Evolutionary conservation across 345 rosid species (phyloP).

Genomic region (Populus alba): DNA sequence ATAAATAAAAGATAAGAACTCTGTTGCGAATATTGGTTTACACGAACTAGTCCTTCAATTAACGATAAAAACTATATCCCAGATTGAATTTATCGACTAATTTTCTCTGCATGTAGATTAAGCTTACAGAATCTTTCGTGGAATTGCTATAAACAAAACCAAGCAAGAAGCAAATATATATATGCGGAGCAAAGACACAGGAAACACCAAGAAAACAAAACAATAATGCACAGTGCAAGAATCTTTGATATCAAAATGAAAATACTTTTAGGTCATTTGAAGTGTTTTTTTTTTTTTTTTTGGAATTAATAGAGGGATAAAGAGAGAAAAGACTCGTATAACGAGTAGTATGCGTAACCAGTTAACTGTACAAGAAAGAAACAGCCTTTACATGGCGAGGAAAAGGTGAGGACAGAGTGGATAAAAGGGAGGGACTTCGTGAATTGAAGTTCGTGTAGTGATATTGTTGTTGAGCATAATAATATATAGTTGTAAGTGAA

Average conservation of each 20-base stretch:
- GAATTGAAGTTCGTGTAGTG: slow-evolving; percentile 15
- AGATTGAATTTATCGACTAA: slow-evolving; percentile 27
- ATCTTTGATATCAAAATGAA: background rate
- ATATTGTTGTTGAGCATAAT: background rate
- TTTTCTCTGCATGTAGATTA: background rate
- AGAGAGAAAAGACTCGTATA: background rate
- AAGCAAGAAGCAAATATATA: background rate
- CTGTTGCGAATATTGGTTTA: background rate
- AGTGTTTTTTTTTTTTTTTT: background rate
- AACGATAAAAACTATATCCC: slow-evolving; percentile 21
- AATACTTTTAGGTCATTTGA: too few relatives aligned
- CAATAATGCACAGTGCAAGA: background rate
- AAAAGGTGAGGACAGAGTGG: background rate
- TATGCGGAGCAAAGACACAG: background rate
- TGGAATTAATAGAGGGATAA: background rate
- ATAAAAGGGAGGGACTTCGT: background rate
- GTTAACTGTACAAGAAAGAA: background rate
- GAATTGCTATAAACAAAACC: background rate
- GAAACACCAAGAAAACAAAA: background rate
- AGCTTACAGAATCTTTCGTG: background rate
- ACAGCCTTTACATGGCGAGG: background rate
- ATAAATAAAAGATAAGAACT: slow-evolving; percentile 4
- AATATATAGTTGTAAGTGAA: background rate
- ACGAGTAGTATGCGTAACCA: background rate
- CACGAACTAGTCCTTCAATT: background rate